Base-by-base conservation (phyloP, 192 early-diverging fungal genomes). In the Phycomyces nitens region DNA sequence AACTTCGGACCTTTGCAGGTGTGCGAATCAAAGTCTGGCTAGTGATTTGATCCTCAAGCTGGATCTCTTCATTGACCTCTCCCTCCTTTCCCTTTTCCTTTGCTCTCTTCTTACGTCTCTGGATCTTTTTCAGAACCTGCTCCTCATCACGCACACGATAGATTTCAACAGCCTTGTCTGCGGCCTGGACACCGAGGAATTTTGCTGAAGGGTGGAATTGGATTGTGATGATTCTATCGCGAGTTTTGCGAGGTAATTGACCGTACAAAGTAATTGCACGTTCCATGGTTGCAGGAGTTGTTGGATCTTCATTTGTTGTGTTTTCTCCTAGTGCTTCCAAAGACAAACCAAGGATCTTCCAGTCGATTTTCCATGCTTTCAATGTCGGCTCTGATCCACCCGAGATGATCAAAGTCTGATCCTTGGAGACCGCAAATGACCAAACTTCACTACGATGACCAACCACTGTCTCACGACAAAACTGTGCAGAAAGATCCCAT, bases 371-470 rank as follows among this genome's bases (percentile, higher is more conserved):
- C 96, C 96, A 99, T 18, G 95, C 90, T 54, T 88, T 88, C 60
- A 97, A 79, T 59, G 88, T 88, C 8, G 84, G 70, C 62, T 99
- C 96, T 3, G 87, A 85, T 6, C 92, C 86, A 62, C 93, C 96
- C 3, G 95, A 94, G 14, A 95, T 83, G 26, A 95, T 73, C 43
- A 88, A 70, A 0, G 72, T 83, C 52, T 82, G 80, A 53, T 90
- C 88, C 12, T 72, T 74, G 29, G 82, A 84, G 18, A 87, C 72
- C 29, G 86, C 95, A 71, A 93, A 77, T 8, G 87, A 83, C 95
- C 97, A 98, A 14, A 97, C 90, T 70, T 99, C 95, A 61, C 87
- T 92, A 61, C 95, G 90, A 64, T 99, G 97, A 18, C 87, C 86
- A 2, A 94, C 89, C 54, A 97, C 69, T 43, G 95, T 99, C 74